Evolutionary conservation across 2,329 filamentous ascomycete species (phyloP).

Genomic region (Pyrenophora teres): DNA sequence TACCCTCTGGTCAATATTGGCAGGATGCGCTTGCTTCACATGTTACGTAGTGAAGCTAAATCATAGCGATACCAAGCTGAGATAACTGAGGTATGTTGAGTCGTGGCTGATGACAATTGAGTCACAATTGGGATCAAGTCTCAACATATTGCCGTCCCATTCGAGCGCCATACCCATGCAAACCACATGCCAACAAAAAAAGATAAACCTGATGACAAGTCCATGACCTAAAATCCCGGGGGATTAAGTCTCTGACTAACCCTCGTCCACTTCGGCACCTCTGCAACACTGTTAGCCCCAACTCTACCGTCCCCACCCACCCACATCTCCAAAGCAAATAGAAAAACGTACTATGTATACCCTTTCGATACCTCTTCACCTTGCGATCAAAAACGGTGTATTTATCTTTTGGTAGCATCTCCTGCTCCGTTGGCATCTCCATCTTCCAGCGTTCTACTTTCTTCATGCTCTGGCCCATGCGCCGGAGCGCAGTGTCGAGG

Average conservation of each 20-base stretch:
- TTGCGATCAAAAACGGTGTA: constrained; percentile 98
- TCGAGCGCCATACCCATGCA: constrained; percentile 24
- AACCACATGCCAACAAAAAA: constrained; percentile 30
- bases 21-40: no score
- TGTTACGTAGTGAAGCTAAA: no score
- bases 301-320: no score
- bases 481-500: constrained; percentile 76
- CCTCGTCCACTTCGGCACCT: constrained; percentile 78
- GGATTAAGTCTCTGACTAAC: constrained; percentile 93
- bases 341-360: constrained; percentile 82
- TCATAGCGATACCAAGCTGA: no score
- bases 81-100: no score
- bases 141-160: neutral
- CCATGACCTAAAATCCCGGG: constrained; percentile 74
- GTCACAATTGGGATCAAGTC: neutral
- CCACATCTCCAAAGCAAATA: no score
- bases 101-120: neutral
- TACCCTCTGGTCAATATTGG: no score
- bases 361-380: constrained; percentile 93
- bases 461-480: constrained; percentile 70
- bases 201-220: constrained; percentile 23
- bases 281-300: constrained; percentile 49
- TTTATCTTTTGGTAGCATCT: constrained; percentile 96
- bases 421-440: constrained; percentile 92
- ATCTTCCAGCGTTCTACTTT: constrained; percentile 87